Percentiles rank a stretch among this genome's conserved stretches.
Conservation (phyloP, 2,329 filamentous ascomycete species). For the Phialocephala sp. region DNA sequence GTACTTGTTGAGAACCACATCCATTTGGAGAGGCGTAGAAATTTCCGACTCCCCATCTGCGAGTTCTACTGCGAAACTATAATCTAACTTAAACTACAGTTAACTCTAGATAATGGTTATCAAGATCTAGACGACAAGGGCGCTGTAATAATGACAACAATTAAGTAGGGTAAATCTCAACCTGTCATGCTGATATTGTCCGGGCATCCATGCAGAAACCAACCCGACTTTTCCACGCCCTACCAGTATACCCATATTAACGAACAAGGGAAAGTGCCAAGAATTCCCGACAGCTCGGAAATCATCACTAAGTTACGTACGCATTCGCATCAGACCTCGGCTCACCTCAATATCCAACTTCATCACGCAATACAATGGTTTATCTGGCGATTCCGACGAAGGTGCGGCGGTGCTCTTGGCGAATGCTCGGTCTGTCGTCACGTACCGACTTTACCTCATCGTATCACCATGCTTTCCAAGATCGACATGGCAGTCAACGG, state of each 20-base stretch:
- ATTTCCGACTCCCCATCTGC: neutral
- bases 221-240: constrained; percentile 2
- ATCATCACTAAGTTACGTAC: neutral
- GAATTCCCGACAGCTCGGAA: neutral
- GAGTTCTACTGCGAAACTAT: neutral
- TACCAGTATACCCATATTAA: neutral
- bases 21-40: neutral
- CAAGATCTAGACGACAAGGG: neutral
- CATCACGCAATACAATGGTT: neutral
- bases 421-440: neutral
- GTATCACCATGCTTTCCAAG: neutral
- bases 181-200: neutral
- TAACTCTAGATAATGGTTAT: neutral
- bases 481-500: neutral
- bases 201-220: neutral
- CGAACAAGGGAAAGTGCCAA: neutral
- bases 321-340: neutral
- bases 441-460: neutral
- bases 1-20: neutral
- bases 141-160: neutral
- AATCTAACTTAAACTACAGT: neutral
- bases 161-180: neutral
- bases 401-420: neutral
- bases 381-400: neutral
- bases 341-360: neutral